Conservation (phyloP, 208 protist species). For the Leishmania tropica region DNA sequence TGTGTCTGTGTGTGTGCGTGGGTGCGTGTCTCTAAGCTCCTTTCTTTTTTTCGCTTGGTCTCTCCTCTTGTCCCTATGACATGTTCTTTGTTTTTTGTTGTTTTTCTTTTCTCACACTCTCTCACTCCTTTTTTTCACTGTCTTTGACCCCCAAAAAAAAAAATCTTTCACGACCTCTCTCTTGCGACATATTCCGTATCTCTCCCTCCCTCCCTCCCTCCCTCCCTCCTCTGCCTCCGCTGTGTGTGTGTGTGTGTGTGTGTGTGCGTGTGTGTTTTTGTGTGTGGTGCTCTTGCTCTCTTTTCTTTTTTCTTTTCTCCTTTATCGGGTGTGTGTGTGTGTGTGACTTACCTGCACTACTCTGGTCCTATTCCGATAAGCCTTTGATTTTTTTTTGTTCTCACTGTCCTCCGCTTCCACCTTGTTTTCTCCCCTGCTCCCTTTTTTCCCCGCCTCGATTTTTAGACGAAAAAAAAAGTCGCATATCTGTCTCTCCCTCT, state of each 20-base stretch:
- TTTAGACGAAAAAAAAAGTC: no score
- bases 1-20: neutral
- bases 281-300: neutral
- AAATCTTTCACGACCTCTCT: neutral
- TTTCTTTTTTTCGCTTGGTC: neutral
- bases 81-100: neutral
- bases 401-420: neutral
- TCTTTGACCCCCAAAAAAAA: neutral
- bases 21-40: neutral
- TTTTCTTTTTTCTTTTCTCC: slow-evolving; percentile 1
- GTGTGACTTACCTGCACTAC: neutral
- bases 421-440: neutral
- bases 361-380: neutral
- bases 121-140: neutral
- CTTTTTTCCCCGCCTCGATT: neutral
- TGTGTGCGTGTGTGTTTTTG: neutral
- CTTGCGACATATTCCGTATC: neutral
- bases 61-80: neutral
- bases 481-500: no score
- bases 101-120: neutral
- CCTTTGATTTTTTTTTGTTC: neutral
- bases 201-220: neutral
- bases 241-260: neutral
- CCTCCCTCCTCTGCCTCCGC: neutral
- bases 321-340: neutral